Conservation (phyloP, 2,329 filamentous ascomycete species). For the Apiospora kogelbergensis region DNA sequence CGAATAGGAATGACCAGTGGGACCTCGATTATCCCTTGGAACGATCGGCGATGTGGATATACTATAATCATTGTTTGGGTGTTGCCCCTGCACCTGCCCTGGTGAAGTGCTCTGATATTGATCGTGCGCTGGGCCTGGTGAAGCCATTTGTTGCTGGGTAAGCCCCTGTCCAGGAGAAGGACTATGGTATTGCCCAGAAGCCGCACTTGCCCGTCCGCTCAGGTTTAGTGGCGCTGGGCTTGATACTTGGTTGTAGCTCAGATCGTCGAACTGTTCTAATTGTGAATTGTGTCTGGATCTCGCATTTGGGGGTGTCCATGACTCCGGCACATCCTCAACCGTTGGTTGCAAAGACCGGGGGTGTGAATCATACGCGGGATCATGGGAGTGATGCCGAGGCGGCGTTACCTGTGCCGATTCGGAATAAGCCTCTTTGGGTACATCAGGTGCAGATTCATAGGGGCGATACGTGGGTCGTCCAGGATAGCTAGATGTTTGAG, state of each 20-base stretch:
- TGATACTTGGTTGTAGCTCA: conserved; percentile 38
- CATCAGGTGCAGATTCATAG: conserved; percentile 47
- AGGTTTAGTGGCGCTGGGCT: conserved; percentile 48
- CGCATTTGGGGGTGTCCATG: conserved; percentile 35
- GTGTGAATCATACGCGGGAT: conserved; percentile 45
- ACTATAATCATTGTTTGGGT: conserved; percentile 7
- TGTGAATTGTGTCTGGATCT: conserved; percentile 24
- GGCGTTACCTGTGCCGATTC: conserved; percentile 38
- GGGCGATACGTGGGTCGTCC: conserved; percentile 54
- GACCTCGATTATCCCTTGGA: conserved; percentile 7
- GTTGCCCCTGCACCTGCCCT: conserved; percentile 20
- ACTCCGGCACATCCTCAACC: conserved; percentile 64
- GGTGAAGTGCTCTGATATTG: conserved; percentile 29
- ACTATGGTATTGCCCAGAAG: conserved; percentile 31
- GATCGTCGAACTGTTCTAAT: conserved; percentile 36
- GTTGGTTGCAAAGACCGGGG: conserved; percentile 59
- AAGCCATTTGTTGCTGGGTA: background rate
- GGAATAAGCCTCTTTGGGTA: conserved; percentile 32
- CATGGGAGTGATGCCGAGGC: conserved; percentile 51
- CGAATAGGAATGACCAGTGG: background rate
- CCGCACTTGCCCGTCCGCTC: conserved; percentile 34
- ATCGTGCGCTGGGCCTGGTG: background rate
- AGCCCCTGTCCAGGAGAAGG: conserved; percentile 26
- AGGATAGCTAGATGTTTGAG: conserved; percentile 45
- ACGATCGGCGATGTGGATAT: conserved; percentile 9